Base-by-base conservation (phyloP, 2,329 filamentous ascomycete genomes). In the Alternaria postmessia region DNA sequence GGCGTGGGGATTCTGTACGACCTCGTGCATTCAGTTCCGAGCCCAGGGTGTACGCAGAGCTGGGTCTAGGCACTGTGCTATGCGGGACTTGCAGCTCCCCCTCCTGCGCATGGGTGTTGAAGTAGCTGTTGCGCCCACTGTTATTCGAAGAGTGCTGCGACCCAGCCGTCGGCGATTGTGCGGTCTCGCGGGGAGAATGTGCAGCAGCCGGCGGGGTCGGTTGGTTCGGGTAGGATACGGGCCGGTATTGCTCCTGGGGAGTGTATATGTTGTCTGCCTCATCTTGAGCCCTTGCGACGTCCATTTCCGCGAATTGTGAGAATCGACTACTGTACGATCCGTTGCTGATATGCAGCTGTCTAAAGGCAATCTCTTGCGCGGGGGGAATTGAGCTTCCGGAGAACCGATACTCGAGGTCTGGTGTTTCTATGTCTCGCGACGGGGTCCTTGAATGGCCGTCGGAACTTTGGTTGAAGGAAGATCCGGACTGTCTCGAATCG, bases 1-100 rank as follows among this genome's bases (percentile, higher is more conserved):
- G 75, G 54, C 78, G 79, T 16, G 85, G 84, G 18, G 86, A 87
- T 39, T 83, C 80, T 64, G 81, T 82, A 34, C 90, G 87, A 34
- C 89, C 89, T 53, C 89, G 87, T 34, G 81, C 80, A 28, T 85
- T 86, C 62, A 88, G 80, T 48, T 96, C 93, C 16, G 91, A 93
- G 48, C 86, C 86, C 14, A 87, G 84, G 3, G 92, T 95, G 77
- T 93, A 94, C 5, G 89, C 84, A 12, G 94, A 97, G 24, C 85
- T 85, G 5, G 93, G 93, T 52, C 94, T 86, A 41, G 86, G 85
- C 63, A 91, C 75, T 14, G 87, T 87, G 60, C 82, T 87, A 71
- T 79, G 87, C 66, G 85, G 81, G 59, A 81, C 72, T 49, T 76
- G 73, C 38, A 78, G 62, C 26, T 72, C 73, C 28, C 62, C 69